phyloP scores from a whole-genome alignment of 2,329 filamentous ascomycete species.

The Exophiala mesophila region DNA sequence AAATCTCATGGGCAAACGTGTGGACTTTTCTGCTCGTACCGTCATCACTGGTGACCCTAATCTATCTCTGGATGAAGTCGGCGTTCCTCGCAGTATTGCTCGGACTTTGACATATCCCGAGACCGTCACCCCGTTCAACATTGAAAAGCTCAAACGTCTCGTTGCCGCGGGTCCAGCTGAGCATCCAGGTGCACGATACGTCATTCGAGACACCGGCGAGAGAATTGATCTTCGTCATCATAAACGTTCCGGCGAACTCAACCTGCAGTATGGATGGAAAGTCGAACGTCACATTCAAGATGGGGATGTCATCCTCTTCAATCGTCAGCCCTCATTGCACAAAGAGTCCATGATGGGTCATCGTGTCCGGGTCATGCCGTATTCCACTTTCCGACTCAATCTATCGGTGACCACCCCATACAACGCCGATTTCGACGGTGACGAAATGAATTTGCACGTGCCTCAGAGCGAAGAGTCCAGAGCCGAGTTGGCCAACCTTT shows the following conservation, averaged over 20 bases:
- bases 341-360: conserved; percentile 99
- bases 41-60: conserved; percentile 99
- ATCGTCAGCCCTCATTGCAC: conserved; percentile 96
- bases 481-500: conserved; percentile 88
- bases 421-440: conserved; percentile 99
- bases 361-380: conserved; percentile 94
- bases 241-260: conserved; percentile 78
- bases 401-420: conserved; percentile 97
- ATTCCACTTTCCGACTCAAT: conserved; percentile 97
- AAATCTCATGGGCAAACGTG: conserved; percentile 99
- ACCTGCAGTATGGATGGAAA: conserved; percentile 94
- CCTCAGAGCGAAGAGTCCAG: conserved; percentile 96
- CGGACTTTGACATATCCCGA: conserved; percentile 92
- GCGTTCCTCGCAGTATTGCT: conserved; percentile 90
- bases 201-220: conserved; percentile 88
- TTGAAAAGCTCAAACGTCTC: conserved; percentile 79
- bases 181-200: conserved; percentile 93
- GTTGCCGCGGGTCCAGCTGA: conserved; percentile 92
- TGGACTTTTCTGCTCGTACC: conserved; percentile 98
- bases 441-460: conserved; percentile 99
- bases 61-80: conserved; percentile 91
- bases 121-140: conserved; percentile 96
- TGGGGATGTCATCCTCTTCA: conserved; percentile 98
- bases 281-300: conserved; percentile 95
- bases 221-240: conserved; percentile 93